A percentile compares a stretch with the other conserved stretches of the same genome.
Conservation (phyloP, 2,329 filamentous ascomycete species). For the Cercospora nicotianae region DNA sequence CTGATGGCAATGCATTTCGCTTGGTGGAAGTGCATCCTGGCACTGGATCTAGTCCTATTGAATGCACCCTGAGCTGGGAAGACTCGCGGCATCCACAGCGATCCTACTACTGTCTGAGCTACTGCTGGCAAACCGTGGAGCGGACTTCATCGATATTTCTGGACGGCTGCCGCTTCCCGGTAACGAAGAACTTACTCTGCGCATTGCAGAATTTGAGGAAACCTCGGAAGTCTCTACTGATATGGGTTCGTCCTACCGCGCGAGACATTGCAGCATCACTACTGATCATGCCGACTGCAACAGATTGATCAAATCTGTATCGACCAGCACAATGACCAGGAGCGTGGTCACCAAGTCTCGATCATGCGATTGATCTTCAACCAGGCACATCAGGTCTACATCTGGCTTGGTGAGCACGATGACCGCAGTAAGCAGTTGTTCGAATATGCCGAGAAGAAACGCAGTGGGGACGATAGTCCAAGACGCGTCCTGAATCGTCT, state of each 20-base stretch:
- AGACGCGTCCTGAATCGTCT: conserved; percentile 26
- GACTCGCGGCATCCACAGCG: conserved; percentile 26
- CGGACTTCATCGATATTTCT: conserved; percentile 31
- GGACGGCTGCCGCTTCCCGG: conserved; percentile 34
- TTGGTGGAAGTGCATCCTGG: conserved; percentile 31
- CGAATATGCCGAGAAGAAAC: conserved; percentile 33
- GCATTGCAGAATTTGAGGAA: conserved; percentile 31
- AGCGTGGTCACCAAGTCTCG: conserved; percentile 38
- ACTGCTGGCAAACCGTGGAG: conserved; percentile 33
- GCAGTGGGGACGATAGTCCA: conserved; percentile 22
- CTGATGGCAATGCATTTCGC: conserved; percentile 34
- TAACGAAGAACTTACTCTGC: conserved; percentile 34
- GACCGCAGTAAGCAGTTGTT: conserved; percentile 32
- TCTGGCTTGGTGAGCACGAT: conserved; percentile 36
- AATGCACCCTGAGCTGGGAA: conserved; percentile 31
- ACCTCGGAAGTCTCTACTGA: conserved; percentile 30
- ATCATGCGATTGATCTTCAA: conserved; percentile 42
- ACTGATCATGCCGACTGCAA: neutral
- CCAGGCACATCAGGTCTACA: conserved; percentile 29
- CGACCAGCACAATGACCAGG: conserved; percentile 36
- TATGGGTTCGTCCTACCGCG: conserved; percentile 31
- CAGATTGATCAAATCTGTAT: conserved; percentile 37
- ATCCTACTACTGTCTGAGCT: conserved; percentile 33
- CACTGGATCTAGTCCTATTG: conserved; percentile 22
- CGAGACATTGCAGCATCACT: neutral